Conservation (phyloP, 495 filamentous ascomycete genomes). For the Schizothecium vesticola region DNA sequence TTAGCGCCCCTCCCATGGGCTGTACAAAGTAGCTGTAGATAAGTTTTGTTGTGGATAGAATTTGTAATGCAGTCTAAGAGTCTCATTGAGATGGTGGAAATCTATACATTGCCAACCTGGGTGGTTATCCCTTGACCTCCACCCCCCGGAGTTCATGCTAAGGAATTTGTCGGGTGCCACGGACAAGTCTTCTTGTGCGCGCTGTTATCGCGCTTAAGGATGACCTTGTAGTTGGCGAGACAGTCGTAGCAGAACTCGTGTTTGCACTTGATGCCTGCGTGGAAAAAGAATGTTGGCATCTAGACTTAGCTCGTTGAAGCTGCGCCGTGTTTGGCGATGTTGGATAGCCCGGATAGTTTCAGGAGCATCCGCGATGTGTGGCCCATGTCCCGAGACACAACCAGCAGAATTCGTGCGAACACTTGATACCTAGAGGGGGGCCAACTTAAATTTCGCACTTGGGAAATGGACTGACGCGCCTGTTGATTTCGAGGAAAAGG, state of each 20-base stretch:
- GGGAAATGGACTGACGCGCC: background rate
- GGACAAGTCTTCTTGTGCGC: background rate
- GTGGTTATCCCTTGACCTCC: too few relatives aligned
- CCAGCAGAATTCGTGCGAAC: constrained; percentile 2
- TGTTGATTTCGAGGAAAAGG: background rate
- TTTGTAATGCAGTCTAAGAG: too few relatives aligned
- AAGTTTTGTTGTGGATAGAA: too few relatives aligned
- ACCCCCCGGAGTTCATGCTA: too few relatives aligned
- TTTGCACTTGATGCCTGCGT: background rate
- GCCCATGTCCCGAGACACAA: background rate
- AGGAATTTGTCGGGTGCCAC: background rate
- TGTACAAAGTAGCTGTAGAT: too few relatives aligned
- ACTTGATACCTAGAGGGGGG: background rate
- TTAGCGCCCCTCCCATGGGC: too few relatives aligned
- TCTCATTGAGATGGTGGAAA: too few relatives aligned
- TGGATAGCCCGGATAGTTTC: background rate
- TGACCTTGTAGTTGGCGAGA: background rate
- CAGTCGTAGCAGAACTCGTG: constrained; percentile 1
- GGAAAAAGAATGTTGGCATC: background rate
- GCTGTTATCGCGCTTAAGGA: background rate
- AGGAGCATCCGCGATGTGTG: background rate
- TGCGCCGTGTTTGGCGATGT: background rate
- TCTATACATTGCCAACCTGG: too few relatives aligned
- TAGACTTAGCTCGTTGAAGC: background rate
- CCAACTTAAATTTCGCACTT: background rate